Conservation (phyloP, 768 basidiomycete species). For the Phaeotremella fagi region DNA sequence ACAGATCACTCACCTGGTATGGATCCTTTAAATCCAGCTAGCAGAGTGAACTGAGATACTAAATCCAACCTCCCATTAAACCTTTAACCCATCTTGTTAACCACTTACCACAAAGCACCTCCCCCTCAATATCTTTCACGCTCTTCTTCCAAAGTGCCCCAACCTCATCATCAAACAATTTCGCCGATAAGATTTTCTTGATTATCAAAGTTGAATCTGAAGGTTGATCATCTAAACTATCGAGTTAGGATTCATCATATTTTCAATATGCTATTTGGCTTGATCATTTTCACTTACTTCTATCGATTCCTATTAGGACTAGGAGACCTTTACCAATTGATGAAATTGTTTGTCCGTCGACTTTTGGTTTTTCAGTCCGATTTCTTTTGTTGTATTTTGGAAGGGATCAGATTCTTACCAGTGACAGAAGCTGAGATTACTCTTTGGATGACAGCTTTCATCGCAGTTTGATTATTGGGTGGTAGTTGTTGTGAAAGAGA, state of each 20-base stretch:
- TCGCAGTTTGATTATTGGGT: conserved; percentile 42
- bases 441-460: conserved; percentile 83
- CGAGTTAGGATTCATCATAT: too few species aligned
- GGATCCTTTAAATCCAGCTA: conserved; percentile 79
- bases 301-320: conserved; percentile 83
- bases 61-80: neutral
- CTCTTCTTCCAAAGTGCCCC: conserved; percentile 72
- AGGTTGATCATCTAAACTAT: conserved; percentile 70
- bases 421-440: conserved; percentile 79
- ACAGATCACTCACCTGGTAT: conserved; percentile 35
- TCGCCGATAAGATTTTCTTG: conserved; percentile 76
- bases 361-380: conserved; percentile 52
- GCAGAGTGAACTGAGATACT: conserved; percentile 84
- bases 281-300: conserved; percentile 48
- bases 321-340: conserved; percentile 78
- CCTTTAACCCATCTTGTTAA: neutral
- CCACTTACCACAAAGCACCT: conserved; percentile 69
- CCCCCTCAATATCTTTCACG: conserved; percentile 82
- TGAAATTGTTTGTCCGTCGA: conserved; percentile 73
- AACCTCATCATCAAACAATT: conserved; percentile 58
- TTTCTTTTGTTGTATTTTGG: neutral
- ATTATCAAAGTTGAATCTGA: conserved; percentile 66
- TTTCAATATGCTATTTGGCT: too few species aligned
- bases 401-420: conserved; percentile 52
- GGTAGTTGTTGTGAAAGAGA: neutral